A percentile compares a stretch with the other conserved stretches of the same genome.
These are phyloP conservation scores for Anisodus tanguticus DNA, from an alignment of 257 asterid species.

Conservation along the genomic window DNA sequence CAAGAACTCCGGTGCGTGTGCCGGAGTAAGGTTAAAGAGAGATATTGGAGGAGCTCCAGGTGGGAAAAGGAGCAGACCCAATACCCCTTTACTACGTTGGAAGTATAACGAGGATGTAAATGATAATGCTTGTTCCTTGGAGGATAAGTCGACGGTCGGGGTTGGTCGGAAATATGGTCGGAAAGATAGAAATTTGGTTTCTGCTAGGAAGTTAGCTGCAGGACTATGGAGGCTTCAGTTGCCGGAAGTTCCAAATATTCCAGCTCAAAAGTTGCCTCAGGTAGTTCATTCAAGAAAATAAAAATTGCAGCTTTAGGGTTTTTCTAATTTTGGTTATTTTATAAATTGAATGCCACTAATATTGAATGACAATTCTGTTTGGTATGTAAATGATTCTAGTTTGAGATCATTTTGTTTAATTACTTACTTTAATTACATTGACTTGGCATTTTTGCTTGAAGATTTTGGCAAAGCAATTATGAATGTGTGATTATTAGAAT, in stretches of 20 bases:
- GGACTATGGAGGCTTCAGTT: conserved; percentile 66
- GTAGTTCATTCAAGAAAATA: conserved; percentile 38
- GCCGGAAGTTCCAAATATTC: conserved; percentile 46
- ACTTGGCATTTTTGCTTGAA: background rate
- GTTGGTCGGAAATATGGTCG: conserved; percentile 40
- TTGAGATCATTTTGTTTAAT: background rate
- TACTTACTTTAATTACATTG: background rate
- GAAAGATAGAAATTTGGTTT: conserved; percentile 39
- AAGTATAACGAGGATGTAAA: conserved; percentile 51
- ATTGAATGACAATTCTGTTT: background rate
- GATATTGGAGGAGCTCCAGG: conserved; percentile 39
- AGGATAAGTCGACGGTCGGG: conserved; percentile 39
- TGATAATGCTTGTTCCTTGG: conserved; percentile 35
- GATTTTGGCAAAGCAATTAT: background rate
- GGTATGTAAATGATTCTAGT: background rate
- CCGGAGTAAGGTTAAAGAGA: conserved; percentile 51
- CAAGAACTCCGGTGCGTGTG: conserved; percentile 43
- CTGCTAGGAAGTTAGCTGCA: conserved; percentile 65
- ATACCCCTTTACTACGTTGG: conserved; percentile 67
- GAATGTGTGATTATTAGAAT: background rate
- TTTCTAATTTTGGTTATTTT: background rate
- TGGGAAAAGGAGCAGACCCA: conserved; percentile 54
- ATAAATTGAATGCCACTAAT: background rate
- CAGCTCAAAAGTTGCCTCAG: conserved; percentile 50
- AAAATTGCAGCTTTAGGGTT: conserved; percentile 27